Evolutionary conservation across 2,329 filamentous ascomycete genomes (phyloP).

Genomic region (Clarireedia sp.): DNA sequence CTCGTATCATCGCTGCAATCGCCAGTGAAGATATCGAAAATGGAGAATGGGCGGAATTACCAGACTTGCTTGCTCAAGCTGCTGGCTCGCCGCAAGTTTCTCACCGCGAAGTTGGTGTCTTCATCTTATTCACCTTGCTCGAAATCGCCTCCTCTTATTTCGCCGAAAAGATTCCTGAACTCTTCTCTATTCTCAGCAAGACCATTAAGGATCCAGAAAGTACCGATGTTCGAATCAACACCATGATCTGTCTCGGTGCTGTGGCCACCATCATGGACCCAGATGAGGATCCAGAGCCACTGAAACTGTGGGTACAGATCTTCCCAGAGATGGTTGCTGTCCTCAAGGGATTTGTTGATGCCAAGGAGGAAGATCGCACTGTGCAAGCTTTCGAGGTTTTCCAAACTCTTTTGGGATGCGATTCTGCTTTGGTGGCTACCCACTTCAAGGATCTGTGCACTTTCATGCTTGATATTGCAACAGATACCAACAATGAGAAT

Average conservation of each 20-base stretch:
- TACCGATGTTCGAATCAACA: slow-evolving; percentile 88
- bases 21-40: slow-evolving; percentile 81
- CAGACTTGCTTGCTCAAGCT: slow-evolving; percentile 71
- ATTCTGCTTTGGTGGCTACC: slow-evolving; percentile 70
- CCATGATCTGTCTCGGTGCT: slow-evolving; percentile 81
- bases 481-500: slow-evolving; percentile 69
- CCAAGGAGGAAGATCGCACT: slow-evolving; percentile 75
- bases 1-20: slow-evolving; percentile 80
- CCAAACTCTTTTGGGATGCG: slow-evolving; percentile 87
- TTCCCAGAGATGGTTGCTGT: slow-evolving; percentile 85
- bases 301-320: slow-evolving; percentile 69
- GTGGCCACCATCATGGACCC: slow-evolving; percentile 81
- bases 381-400: slow-evolving; percentile 94
- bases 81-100: slow-evolving; percentile 65
- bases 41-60: slow-evolving; percentile 76
- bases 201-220: slow-evolving; percentile 89
- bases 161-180: slow-evolving; percentile 67
- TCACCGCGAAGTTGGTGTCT: slow-evolving; percentile 84
- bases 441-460: slow-evolving; percentile 86
- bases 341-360: slow-evolving; percentile 73
- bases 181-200: slow-evolving; percentile 76
- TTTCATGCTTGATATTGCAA: slow-evolving; percentile 86
- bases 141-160: slow-evolving; percentile 83
- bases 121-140: slow-evolving; percentile 85
- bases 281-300: slow-evolving; percentile 69